These are phyloP conservation scores for Coffea humblotiana DNA, from an alignment of 305 asterid species.

Conservation along the genomic window DNA sequence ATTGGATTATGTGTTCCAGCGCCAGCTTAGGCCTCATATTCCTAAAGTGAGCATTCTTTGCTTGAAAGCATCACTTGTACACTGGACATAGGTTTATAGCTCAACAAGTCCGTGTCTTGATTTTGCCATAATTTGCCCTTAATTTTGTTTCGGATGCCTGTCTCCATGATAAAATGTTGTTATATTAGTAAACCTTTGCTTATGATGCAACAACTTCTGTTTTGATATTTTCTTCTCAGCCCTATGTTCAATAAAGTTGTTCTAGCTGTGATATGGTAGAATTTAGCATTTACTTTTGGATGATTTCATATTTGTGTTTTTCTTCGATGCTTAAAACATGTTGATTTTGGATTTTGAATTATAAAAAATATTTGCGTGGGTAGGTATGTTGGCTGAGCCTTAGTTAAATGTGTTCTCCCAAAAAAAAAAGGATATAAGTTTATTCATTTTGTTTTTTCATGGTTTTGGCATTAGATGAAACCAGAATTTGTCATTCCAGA, in stretches of 20 bases:
- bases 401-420: too few relatives aligned
- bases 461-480: slow-evolving; percentile 58
- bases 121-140: too few relatives aligned
- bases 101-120: not conserved
- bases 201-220: not conserved
- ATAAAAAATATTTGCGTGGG: not conserved
- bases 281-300: not conserved
- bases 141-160: not conserved
- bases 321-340: not conserved
- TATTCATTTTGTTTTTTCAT: slow-evolving; percentile 8
- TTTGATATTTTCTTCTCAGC: not conserved
- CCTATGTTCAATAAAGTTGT: not conserved
- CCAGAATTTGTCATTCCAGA: slow-evolving; percentile 78
- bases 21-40: slow-evolving; percentile 63
- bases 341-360: not conserved
- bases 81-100: too few relatives aligned
- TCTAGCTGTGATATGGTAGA: not conserved
- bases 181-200: not conserved
- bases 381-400: not conserved
- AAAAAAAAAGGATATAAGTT: not conserved
- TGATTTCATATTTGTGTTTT: not conserved
- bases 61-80: too few relatives aligned
- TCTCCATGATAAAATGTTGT: not conserved
- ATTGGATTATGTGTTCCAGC: slow-evolving; percentile 74
- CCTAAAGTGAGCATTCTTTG: slow-evolving; percentile 34